phyloP scores from a whole-genome alignment of 768 basidiomycete genomes.

The Termitomyces sp. region DNA sequence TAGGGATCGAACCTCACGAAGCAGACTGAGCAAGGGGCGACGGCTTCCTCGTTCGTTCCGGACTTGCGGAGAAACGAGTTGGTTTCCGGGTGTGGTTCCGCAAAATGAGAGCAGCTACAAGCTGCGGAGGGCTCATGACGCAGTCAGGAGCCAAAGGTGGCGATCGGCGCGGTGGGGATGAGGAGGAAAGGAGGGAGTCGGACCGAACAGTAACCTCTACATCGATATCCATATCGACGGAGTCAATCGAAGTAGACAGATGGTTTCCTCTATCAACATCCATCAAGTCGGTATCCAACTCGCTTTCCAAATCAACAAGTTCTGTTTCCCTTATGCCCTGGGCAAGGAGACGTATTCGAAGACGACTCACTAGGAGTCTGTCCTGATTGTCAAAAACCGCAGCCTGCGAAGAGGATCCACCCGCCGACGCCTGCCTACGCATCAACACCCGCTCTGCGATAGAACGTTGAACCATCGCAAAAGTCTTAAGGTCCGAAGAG shows the following conservation, averaged over 20 bases:
- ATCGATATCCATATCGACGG: conserved; percentile 19
- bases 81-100: conserved; percentile 10
- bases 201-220: conserved; percentile 9
- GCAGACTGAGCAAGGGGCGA: conserved; percentile 13
- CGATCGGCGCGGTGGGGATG: conserved; percentile 5
- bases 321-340: conserved; percentile 10
- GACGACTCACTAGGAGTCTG: conserved; percentile 15
- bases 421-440: not conserved
- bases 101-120: conserved; percentile 15
- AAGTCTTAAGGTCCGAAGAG: conserved; percentile 14
- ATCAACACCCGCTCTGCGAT: conserved; percentile 13
- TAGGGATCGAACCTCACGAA: conserved; percentile 6
- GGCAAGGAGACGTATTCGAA: conserved; percentile 12
- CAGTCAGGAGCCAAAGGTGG: conserved; percentile 1
- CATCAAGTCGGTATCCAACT: conserved; percentile 3
- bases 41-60: conserved; percentile 7
- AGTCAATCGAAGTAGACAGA: conserved; percentile 12
- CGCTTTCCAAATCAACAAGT: conserved; percentile 11
- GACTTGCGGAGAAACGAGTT: conserved; percentile 2
- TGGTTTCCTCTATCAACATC: conserved; percentile 10
- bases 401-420: not conserved
- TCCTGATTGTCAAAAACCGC: conserved; percentile 14
- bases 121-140: conserved; percentile 5
- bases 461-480: conserved; percentile 17
- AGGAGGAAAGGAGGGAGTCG: conserved; percentile 5